Base-by-base conservation (phyloP, 2,329 filamentous ascomycete genomes). In the Colletotrichum chrysophilum region DNA sequence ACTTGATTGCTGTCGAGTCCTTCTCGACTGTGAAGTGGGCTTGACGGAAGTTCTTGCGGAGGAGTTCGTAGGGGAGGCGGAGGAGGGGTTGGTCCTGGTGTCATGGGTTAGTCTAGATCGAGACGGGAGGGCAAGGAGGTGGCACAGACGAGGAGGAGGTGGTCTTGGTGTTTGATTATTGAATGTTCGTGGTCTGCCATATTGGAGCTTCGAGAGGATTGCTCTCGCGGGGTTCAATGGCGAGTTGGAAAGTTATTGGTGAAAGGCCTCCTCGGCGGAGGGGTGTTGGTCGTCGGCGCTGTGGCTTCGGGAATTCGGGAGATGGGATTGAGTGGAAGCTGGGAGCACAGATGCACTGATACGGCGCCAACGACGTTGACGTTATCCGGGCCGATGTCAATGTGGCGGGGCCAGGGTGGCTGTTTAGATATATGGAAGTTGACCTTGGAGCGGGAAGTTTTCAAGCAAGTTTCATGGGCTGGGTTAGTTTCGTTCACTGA, bases 11-110 rank as follows among this genome's bases (percentile, higher is more conserved):
- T 21, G 89, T 88, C 77, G 91, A 92, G 79, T 94, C 92, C 82
- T 93, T 93, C 82, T 96, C 94, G 83, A 96, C 91, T 78, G 91
- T 88, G 81, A 94, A 93, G 83, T 96, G 94, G 58, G 94, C 94
- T 5, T 93, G 92, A 81, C 98, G 97, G 86, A 98, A 97, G 86
- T 98, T 98, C 84, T 97, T 96, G 71, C 96, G 94, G 26, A 97
- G 93, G 73, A 98, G 94, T 83, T 98, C 97, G 85, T 96, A 94
- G 21, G 97, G 97, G 26, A 98, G 92, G 38, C 96, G 95, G 79
- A 99, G 92, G 78, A 98, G 94, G 5, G 96, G 94, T 90, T 98
- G 96, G 82, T 99, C 97, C 96, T 96, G 78, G 66, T 48, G 36
- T 36, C 58, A 43, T 32, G 28, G 32, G 71, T 76, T 66, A 76